Conservation (phyloP, 352 stramenopile genomes). For the Globisporangium abappressorium region DNA sequence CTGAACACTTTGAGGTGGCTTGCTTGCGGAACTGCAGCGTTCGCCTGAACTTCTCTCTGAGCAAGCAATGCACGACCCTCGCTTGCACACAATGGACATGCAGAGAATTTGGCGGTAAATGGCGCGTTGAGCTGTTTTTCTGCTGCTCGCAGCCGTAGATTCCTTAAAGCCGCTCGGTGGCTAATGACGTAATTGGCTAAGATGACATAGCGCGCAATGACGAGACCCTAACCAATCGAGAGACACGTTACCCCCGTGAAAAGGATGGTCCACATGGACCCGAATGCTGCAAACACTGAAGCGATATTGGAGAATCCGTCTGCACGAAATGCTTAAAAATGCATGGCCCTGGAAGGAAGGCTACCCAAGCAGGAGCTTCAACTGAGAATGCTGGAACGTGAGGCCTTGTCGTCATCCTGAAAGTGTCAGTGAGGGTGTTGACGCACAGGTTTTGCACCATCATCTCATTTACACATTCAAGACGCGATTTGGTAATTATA, state of each 20-base stretch:
- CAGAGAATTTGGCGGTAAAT: neutral
- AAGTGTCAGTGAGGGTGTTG: neutral
- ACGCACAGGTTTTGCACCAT: neutral
- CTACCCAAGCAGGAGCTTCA: neutral
- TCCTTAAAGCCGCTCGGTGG: neutral
- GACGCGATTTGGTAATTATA: neutral
- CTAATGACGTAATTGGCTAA: slow-evolving; percentile 3
- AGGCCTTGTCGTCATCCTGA: neutral
- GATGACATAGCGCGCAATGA: slow-evolving; percentile 11
- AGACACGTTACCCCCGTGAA: neutral
- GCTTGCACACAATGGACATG: neutral
- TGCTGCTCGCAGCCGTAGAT: neutral
- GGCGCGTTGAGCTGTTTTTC: neutral
- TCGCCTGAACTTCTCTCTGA: neutral
- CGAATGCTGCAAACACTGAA: neutral
- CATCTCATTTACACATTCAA: slow-evolving; percentile 5
- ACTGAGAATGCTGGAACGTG: neutral
- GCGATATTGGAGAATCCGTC: neutral
- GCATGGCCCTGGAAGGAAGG: neutral
- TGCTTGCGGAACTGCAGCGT: no score
- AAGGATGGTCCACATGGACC: neutral
- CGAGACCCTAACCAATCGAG: neutral
- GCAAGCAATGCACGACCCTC: neutral
- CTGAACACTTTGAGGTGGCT: neutral
- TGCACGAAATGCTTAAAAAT: neutral